Evolutionary conservation across 2,329 filamentous ascomycete species (phyloP).

Genomic region (Scopulariopsis brevicaulis): DNA sequence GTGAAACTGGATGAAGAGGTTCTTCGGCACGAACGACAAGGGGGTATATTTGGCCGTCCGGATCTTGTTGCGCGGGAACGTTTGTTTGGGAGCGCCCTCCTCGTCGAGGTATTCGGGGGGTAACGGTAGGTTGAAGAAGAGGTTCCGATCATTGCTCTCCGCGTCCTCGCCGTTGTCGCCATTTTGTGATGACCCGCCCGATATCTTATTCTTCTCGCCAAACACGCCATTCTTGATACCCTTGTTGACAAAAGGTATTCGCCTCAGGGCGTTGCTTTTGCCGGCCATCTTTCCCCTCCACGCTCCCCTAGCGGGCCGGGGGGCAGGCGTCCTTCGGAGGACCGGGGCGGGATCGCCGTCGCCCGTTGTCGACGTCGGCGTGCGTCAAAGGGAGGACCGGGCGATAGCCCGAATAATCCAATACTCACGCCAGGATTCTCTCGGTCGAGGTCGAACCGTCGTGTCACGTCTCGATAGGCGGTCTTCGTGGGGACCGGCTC

Average conservation of each 20-base stretch:
- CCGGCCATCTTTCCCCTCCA: conserved; percentile 54
- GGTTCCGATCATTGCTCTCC: conserved; percentile 35
- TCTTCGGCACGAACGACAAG: conserved; percentile 90
- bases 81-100: conserved; percentile 58
- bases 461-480: neutral
- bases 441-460: neutral
- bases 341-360: neutral
- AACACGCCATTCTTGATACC: conserved; percentile 48
- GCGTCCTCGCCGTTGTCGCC: conserved; percentile 24
- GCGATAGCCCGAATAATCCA: conserved; percentile 1
- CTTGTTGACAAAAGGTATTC: conserved; percentile 70
- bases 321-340: neutral
- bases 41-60: conserved; percentile 96
- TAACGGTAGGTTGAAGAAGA: conserved; percentile 82
- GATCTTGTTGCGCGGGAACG: conserved; percentile 89
- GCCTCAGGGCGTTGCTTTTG: conserved; percentile 66
- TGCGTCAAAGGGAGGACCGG: neutral
- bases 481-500: neutral
- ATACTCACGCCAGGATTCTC: conserved; percentile 1
- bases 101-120: conserved; percentile 68
- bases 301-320: neutral
- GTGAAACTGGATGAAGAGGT: conserved; percentile 95
- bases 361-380: neutral
- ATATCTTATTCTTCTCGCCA: conserved; percentile 56
- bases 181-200: conserved; percentile 11